Conservation (phyloP, 768 basidiomycete genomes). For the Russula ochroleuca region DNA sequence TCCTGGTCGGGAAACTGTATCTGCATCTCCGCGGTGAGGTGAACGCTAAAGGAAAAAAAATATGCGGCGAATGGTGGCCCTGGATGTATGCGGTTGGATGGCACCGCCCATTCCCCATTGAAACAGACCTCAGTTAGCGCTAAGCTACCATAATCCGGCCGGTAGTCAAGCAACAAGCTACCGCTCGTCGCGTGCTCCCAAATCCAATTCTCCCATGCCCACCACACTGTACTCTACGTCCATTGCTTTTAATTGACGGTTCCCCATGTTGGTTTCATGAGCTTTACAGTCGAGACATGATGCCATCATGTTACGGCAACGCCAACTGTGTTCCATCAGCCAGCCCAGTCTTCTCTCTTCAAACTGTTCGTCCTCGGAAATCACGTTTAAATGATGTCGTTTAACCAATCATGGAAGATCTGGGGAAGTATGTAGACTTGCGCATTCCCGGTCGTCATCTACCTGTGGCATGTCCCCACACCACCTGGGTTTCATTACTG, state of each 20-base stretch:
- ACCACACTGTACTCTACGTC: neutral
- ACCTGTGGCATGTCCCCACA: neutral
- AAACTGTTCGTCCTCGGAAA: neutral
- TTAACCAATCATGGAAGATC: neutral
- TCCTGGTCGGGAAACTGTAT: conserved; percentile 19
- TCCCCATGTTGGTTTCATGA: neutral
- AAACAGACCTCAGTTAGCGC: neutral
- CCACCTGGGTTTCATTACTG: neutral
- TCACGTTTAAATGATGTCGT: neutral
- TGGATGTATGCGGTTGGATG: neutral
- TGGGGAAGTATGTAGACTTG: neutral
- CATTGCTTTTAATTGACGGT: neutral
- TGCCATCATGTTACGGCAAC: conserved; percentile 10
- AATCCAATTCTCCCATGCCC: neutral
- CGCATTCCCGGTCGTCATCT: neutral
- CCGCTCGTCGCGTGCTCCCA: neutral
- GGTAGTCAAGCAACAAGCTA: conserved; percentile 13
- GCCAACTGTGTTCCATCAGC: neutral
- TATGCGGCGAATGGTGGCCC: conserved; percentile 2
- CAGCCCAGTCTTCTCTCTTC: neutral
- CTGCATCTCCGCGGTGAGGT: conserved; percentile 15
- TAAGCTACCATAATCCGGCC: neutral
- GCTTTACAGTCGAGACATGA: neutral
- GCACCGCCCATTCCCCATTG: neutral
- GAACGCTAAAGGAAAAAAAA: neutral